Evolutionary conservation across 1,284 basidiomycete species (phyloP), one percentile per base, ranked within the genome.

Genomic region (Apiotrichum laibachii): DNA sequence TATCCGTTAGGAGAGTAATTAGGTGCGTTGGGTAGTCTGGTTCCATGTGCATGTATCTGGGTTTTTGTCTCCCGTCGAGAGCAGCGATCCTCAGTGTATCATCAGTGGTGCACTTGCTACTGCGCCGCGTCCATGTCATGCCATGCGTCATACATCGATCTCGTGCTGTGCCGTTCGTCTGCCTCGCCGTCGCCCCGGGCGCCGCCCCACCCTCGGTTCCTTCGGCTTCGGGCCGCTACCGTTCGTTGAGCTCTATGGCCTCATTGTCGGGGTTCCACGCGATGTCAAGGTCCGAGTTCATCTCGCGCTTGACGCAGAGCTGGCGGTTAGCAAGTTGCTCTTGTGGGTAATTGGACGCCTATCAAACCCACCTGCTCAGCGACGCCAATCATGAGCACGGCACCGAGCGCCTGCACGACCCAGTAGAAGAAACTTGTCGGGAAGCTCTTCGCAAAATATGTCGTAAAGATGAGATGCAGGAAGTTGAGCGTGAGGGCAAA

Each of bases 381-480:
- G 33, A 87, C 79, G 50, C 93, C 82, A 57, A 98, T 84, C 67
- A 88, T 90, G 26, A 88, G 72, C 13, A 85, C 81, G 1, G 90
- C 83, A 50, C 90, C 87, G n/a, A 81, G 77, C 16, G 84, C 76
- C 77, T 94, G 83, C 49, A 93, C 82, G 53, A 86, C 70, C 89
- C 92, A 97, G 80, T 89, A 95, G 82, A 92, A 97, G 48, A 91
- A 72, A 5, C 89, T 92, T 0, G 89, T 88, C 2, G 96, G 95
- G 71, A 98, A 82, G 8, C 87, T 83, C 49, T 86, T 85, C 2
- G 92, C 86, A 77, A 94, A 96, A 78, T 93, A 95, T 18, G 90
- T 92, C 48, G 93, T 94, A 56, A 97, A 80, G 55, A 97, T 86
- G 52, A 96, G 80, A 77, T 99, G 93, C 71, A 89, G 87, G 81